Evolutionary conservation across 495 filamentous ascomycete genomes (phyloP).

Genomic region (Penicillium crystallinum): DNA sequence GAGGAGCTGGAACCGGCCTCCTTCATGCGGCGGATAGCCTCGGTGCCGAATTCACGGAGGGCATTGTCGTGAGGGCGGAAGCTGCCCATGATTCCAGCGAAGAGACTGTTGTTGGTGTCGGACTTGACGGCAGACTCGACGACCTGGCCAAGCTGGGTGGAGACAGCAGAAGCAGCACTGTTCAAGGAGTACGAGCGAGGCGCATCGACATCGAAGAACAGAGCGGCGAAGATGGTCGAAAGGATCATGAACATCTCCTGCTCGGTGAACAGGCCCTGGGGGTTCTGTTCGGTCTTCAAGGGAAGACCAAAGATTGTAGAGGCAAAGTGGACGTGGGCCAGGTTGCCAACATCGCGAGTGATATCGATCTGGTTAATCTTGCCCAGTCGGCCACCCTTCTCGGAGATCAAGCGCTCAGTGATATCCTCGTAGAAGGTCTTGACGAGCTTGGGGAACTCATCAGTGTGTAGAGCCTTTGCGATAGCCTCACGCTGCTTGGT

Average conservation of each 20-base stretch:
- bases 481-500: conserved; percentile 44
- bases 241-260: conserved; percentile 77
- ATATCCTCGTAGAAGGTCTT: conserved; percentile 56
- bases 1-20: conserved; percentile 59
- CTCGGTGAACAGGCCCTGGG: conserved; percentile 68
- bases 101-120: conserved; percentile 49
- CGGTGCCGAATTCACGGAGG: conserved; percentile 61
- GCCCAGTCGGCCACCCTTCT: conserved; percentile 56
- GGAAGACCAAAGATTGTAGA: conserved; percentile 68
- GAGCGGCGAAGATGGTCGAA: conserved; percentile 55
- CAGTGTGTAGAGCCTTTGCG: conserved; percentile 39
- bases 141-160: conserved; percentile 56
- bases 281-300: conserved; percentile 62
- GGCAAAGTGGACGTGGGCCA: conserved; percentile 67
- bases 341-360: conserved; percentile 69
- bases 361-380: conserved; percentile 67
- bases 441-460: conserved; percentile 47
- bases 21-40: conserved; percentile 63
- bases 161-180: conserved; percentile 56
- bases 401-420: conserved; percentile 58
- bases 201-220: conserved; percentile 53
- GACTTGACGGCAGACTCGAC: conserved; percentile 63
- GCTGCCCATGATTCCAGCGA: conserved; percentile 53
- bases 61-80: conserved; percentile 48
- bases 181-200: conserved; percentile 52